phyloP scores from a whole-genome alignment of 1,139 yeast genomes.

The Yamadazyma atmosphaerica region DNA sequence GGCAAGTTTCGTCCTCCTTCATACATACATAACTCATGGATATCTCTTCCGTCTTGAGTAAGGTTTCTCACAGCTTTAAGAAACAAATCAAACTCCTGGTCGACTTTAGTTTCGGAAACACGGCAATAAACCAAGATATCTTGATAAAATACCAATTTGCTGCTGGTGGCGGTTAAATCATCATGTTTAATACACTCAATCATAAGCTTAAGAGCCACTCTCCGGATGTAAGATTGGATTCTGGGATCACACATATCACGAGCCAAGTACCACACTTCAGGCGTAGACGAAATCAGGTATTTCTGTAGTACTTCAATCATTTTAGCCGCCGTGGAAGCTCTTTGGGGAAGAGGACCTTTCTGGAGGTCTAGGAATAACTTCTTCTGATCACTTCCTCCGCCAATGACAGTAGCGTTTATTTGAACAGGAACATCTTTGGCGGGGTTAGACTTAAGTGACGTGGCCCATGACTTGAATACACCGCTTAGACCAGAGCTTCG shows the following conservation, averaged over 20 bases:
- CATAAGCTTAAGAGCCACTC: conserved; percentile 55
- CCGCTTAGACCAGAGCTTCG: conserved; percentile 40
- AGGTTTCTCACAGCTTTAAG: conserved; percentile 51
- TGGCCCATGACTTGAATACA: conserved; percentile 57
- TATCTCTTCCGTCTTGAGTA: conserved; percentile 61
- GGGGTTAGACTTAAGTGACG: conserved; percentile 43
- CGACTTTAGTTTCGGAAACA: conserved; percentile 29
- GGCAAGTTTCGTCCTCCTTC: conserved; percentile 45
- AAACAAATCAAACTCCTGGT: conserved; percentile 55
- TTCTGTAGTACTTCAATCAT: conserved; percentile 53
- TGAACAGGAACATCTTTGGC: conserved; percentile 40
- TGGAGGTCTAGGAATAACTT: conserved; percentile 41
- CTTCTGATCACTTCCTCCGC: conserved; percentile 57
- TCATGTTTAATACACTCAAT: conserved; percentile 56
- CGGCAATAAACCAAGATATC: conserved; percentile 54
- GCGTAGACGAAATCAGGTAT: conserved; percentile 57
- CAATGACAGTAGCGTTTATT: conserved; percentile 61
- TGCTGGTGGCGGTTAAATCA: conserved; percentile 42
- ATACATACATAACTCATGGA: conserved; percentile 57
- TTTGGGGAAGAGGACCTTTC: conserved; percentile 38
- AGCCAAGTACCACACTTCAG: conserved; percentile 77
- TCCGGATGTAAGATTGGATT: conserved; percentile 45
- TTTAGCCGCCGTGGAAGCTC: conserved; percentile 53
- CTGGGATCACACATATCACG: conserved; percentile 51
- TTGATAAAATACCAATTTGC: conserved; percentile 56